phyloP scores from a whole-genome alignment of 495 filamentous ascomycete species.

The Amorphotheca resinae region DNA sequence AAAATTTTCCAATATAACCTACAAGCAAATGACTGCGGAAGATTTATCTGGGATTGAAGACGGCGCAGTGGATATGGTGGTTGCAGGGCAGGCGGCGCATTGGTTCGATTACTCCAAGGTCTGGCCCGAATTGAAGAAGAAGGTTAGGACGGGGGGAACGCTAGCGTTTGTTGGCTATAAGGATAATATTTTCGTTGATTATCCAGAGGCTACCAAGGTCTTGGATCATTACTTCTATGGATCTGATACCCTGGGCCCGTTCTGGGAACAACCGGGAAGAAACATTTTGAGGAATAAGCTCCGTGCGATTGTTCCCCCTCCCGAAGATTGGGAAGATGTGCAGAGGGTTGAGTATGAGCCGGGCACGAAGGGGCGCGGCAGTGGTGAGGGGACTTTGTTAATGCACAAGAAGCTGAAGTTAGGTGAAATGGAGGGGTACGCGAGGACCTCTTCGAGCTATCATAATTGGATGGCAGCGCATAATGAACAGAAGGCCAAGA shows the following conservation, averaged over 20 bases:
- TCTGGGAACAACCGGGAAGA: conserved; percentile 50
- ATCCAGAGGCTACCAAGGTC: conserved; percentile 33
- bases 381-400: conserved; percentile 34
- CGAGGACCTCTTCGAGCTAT: conserved; percentile 43
- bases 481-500: conserved; percentile 30
- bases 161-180: conserved; percentile 53
- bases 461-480: conserved; percentile 41
- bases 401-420: conserved; percentile 39
- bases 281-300: conserved; percentile 35
- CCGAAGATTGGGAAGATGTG: conserved; percentile 36
- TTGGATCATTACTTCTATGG: conserved; percentile 37
- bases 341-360: conserved; percentile 46
- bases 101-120: conserved; percentile 46
- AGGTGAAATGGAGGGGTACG: conserved; percentile 41
- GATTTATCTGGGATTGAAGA: conserved; percentile 35
- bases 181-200: conserved; percentile 41
- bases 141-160: conserved; percentile 41
- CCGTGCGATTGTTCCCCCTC: conserved; percentile 35
- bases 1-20: conserved; percentile 30
- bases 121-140: conserved; percentile 41
- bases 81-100: conserved; percentile 51
- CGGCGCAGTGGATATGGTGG: conserved; percentile 39
- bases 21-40: conserved; percentile 36
- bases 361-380: conserved; percentile 20
- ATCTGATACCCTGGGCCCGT: conserved; percentile 38